Base-by-base conservation (phyloP, 164 flowering plant species). In the Protea cynaroides region DNA sequence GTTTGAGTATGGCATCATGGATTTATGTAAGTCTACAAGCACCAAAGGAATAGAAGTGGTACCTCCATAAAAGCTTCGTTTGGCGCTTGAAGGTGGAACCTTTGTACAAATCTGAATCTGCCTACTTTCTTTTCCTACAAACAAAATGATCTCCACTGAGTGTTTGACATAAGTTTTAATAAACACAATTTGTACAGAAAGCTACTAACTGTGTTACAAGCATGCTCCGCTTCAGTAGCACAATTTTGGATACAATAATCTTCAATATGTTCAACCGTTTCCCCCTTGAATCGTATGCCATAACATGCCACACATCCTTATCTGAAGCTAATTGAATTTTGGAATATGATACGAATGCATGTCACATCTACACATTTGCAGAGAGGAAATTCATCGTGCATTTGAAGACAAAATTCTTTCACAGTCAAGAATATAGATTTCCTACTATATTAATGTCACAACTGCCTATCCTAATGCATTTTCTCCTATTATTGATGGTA, bases 31-130 rank as follows among this genome's bases (percentile, higher is more conserved):
- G 50, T 24, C 19, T 38, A 69, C 3, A 40, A 47, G 8, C 19
- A 63, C 36, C 69, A 34, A 61, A 46, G 9, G 22, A 59, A 60
- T 13, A 14, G 9, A 52, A 56, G n/a, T 19, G 1, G 12, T 74
- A 91, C 97, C 91, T 76, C 89, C 90, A 55, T 0, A 78, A 55
- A 76, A 92, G 73, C 74, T 67, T 69, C 96, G 80, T 77, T 88
- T 91, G 40, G 56, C 83, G 75, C 79, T 72, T 51, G 92, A 76
- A 63, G 96, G 90, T 21, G 97, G 94, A 68, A 83, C 78, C 77
- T 90, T 90, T 17, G 86, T 52, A 79, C 92, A 87, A 57, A 85
- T 29, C 75, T 76, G 84, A 66, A 84, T 72, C 76, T 90, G 93
- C 68, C 90, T 80, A 67, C 86, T 92, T 80, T 90, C 90, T 75